Evolutionary conservation across 129 eudicot genomes (phyloP).

Genomic region (Apium graveolens): DNA sequence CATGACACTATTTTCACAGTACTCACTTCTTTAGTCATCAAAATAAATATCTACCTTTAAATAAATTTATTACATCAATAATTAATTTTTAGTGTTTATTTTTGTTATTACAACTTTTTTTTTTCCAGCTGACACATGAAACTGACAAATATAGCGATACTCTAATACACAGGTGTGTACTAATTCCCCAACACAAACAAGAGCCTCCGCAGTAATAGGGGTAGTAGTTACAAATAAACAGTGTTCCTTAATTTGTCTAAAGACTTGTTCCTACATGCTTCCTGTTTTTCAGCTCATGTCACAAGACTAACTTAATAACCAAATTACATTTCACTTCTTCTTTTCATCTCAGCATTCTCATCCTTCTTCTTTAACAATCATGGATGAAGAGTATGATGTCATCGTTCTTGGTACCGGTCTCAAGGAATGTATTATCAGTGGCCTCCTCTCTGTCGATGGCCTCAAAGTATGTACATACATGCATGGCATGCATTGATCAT

Average conservation of each 20-base stretch:
- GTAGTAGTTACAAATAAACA: neutral
- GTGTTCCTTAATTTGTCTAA: neutral
- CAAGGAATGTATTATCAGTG: constrained; percentile 82
- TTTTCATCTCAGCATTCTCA: neutral
- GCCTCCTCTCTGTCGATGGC: constrained; percentile 79
- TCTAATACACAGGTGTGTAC: neutral
- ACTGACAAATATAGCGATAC: neutral
- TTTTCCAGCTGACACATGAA: too few relatives aligned
- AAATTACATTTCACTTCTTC: neutral
- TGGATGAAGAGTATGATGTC: constrained; percentile 81
- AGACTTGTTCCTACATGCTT: constrained; percentile 6
- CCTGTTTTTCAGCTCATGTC: neutral
- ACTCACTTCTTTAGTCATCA: too few relatives aligned
- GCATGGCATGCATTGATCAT: neutral
- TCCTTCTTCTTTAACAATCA: neutral
- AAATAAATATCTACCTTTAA: too few relatives aligned
- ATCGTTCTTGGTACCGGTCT: constrained; percentile 77
- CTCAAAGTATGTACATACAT: constrained; percentile 36
- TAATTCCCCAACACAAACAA: neutral
- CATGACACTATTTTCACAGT: too few relatives aligned
- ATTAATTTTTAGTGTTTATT: too few relatives aligned
- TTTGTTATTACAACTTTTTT: too few relatives aligned
- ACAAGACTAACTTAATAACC: neutral
- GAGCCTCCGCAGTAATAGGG: neutral
- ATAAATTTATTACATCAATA: too few relatives aligned